phyloP scores from a whole-genome alignment of 805 yeast species.

The Metschnikowia gruessii region DNA sequence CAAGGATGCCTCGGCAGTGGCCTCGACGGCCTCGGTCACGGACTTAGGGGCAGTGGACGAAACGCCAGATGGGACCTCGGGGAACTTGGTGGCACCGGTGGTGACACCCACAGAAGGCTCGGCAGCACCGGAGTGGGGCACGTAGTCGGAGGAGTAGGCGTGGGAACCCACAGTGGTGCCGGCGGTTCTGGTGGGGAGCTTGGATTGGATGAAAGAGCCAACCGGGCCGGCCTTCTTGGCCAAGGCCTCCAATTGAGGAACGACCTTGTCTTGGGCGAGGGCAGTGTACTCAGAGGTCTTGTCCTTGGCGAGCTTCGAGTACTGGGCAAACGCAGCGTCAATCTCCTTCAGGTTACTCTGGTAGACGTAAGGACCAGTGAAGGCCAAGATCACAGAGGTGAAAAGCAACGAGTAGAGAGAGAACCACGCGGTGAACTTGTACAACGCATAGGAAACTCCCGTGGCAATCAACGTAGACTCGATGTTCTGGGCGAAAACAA shows the following conservation, averaged over 20 bases:
- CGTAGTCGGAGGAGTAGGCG: constrained; percentile 17
- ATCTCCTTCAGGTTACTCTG: constrained; percentile 72
- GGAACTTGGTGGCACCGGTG: constrained; percentile 40
- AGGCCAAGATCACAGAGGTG: constrained; percentile 55
- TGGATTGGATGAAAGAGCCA: constrained; percentile 54
- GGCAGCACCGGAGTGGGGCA: constrained; percentile 10
- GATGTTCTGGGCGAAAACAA: constrained; percentile 66
- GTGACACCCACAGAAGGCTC: constrained; percentile 27
- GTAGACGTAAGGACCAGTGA: constrained; percentile 76
- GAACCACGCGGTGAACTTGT: constrained; percentile 71
- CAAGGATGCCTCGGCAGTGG: constrained; percentile 9
- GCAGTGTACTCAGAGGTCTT: constrained; percentile 46
- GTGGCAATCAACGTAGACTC: constrained; percentile 74
- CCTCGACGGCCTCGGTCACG: constrained; percentile 10
- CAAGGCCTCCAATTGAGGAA: constrained; percentile 58
- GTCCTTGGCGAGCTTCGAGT: constrained; percentile 44
- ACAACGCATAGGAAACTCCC: constrained; percentile 58
- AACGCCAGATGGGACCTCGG: constrained; percentile 36
- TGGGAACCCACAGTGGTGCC: constrained; percentile 57
- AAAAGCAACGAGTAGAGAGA: constrained; percentile 67
- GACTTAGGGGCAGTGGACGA: constrained; percentile 3
- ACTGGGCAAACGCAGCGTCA: constrained; percentile 55
- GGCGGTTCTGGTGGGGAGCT: constrained; percentile 66
- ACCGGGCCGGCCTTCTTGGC: constrained; percentile 66
- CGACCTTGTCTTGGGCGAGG: constrained; percentile 40